Conservation (phyloP, 139 green algal genomes). For the Medakamo hakoo region DNA sequence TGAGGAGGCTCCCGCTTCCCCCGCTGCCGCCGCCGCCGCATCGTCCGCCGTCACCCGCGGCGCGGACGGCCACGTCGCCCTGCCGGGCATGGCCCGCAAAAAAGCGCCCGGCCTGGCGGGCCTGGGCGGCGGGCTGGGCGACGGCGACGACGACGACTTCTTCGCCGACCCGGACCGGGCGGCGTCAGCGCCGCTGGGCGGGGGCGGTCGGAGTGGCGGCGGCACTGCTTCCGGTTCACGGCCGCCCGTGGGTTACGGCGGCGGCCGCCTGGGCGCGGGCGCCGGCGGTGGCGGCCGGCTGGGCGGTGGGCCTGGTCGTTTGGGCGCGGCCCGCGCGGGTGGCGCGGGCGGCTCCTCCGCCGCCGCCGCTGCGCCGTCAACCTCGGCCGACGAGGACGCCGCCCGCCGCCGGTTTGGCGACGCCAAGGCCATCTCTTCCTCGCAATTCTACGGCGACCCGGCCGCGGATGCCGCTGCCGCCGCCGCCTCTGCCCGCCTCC, state of each 20-base stretch:
- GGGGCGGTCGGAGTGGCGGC: background rate
- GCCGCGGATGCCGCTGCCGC: background rate
- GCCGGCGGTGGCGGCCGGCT: conserved; percentile 7
- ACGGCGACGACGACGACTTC: conserved; percentile 29
- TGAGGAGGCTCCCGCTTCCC: conserved; percentile 3
- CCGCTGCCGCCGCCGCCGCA: conserved; percentile 41
- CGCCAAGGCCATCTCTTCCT: conserved; percentile 78
- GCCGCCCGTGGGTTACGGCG: background rate
- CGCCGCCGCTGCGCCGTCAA: background rate
- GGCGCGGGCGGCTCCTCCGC: conserved; percentile 11
- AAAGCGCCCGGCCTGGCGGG: too few relatives aligned
- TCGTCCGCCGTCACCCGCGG: conserved; percentile 38
- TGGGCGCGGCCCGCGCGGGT: background rate
- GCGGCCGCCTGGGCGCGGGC: background rate
- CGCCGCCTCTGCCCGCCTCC: background rate
- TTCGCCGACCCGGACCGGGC: conserved; percentile 30
- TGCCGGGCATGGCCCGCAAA: conserved; percentile 14
- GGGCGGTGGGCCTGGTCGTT: conserved; percentile 1
- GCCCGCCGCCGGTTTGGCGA: conserved; percentile 62
- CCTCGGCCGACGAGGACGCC: conserved; percentile 1
- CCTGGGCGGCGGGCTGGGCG: too few relatives aligned
- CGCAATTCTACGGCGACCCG: conserved; percentile 15
- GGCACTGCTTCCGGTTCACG: background rate
- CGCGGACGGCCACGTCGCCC: conserved; percentile 67
- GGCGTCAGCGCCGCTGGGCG: background rate